Percentiles rank a stretch among this genome's conserved stretches.
Evolutionary conservation across 139 green algal genomes (phyloP).

Genomic region (Klebsormidium nitens): DNA sequence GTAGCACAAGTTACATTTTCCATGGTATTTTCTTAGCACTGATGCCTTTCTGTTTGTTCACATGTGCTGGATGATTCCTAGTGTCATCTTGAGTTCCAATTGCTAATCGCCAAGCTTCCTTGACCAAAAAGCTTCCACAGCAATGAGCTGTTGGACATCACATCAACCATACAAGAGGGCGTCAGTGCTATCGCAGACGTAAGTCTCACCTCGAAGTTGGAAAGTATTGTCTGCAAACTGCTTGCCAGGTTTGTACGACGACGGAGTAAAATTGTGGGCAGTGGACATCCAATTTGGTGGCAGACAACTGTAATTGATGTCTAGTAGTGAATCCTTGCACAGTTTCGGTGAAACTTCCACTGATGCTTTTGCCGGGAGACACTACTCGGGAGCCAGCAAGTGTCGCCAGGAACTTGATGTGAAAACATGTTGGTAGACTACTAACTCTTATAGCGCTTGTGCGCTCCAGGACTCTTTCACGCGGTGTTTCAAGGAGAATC

Average conservation of each 20-base stretch:
- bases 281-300: background rate
- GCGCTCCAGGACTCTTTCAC: conserved; percentile 91
- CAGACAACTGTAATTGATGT: conserved; percentile 1
- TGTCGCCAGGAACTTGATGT: no score
- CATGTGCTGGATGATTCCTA: no score
- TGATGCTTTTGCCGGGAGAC: no score
- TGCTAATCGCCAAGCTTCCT: no score
- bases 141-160: conserved; percentile 31
- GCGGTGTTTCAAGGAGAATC: conserved; percentile 76
- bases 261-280: background rate
- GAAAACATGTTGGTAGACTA: background rate
- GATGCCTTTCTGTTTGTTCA: no score
- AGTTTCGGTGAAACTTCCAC: no score
- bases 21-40: no score
- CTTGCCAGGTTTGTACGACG: background rate
- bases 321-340: no score
- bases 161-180: conserved; percentile 19
- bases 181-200: conserved; percentile 38
- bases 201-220: conserved; percentile 3
- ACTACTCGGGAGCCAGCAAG: no score
- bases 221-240: background rate
- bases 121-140: background rate
- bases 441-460: background rate
- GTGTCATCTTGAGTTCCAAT: no score
- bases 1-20: no score